These are phyloP conservation scores for Fusarium torreyae DNA, from an alignment of 2,329 filamentous ascomycete genomes.

Conservation along the genomic window DNA sequence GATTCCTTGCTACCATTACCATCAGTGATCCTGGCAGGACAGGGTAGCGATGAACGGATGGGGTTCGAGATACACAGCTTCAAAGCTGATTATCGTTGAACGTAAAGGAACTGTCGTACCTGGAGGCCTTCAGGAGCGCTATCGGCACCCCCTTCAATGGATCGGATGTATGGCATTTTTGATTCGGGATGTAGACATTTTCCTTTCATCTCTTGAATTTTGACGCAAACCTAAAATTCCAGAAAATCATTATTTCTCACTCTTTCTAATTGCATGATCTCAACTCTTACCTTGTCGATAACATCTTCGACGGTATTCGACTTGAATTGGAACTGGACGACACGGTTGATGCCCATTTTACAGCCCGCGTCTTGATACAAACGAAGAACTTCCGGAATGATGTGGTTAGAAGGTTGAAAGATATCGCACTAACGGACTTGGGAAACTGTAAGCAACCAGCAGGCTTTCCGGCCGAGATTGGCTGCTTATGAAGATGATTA, in stretches of 20 bases:
- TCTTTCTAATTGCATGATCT: too few species aligned
- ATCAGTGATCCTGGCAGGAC: not conserved
- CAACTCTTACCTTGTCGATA: not conserved
- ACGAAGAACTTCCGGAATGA: too few species aligned
- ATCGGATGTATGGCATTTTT: not conserved
- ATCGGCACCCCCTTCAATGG: conserved; percentile 5
- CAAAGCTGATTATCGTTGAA: too few species aligned
- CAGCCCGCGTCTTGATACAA: too few species aligned
- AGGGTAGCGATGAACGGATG: too few species aligned
- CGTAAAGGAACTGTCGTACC: not conserved
- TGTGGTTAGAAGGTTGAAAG: too few species aligned
- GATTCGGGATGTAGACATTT: not conserved
- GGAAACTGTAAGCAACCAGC: too few species aligned
- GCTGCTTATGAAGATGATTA: too few species aligned
- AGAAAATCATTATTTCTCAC: too few species aligned
- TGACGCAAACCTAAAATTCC: not conserved
- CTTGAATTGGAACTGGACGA: conserved; percentile 1
- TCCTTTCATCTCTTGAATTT: not conserved
- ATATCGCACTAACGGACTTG: too few species aligned
- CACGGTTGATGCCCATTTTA: conserved; percentile 5
- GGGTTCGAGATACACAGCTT: too few species aligned
- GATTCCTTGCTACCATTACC: not conserved
- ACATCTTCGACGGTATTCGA: not conserved
- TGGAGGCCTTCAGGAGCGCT: conserved; percentile 1
- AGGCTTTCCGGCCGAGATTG: too few species aligned